Base-by-base conservation (phyloP, 2,329 filamentous ascomycete species). In the Botryotinia convoluta region DNA sequence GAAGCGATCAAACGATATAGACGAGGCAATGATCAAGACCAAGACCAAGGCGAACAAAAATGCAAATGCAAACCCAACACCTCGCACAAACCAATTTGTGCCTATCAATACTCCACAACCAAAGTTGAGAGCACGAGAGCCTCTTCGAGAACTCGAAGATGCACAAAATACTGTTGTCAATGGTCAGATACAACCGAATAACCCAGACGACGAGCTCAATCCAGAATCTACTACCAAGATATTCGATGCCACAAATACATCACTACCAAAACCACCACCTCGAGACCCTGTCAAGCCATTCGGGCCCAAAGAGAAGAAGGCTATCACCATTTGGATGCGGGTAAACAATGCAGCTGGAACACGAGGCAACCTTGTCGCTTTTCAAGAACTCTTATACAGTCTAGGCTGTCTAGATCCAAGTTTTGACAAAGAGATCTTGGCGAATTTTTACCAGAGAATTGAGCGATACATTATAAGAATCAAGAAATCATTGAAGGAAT, bases 401-500 rank as follows among this genome's bases (percentile, higher is more conserved):
- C 35, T 69, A 57, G 65, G 65, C 3, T 69, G 65, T 7, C 37
- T 57, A 8, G 16, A 69, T 18, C 65, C 65, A 14, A 69, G 65
- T 69, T 69, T 69, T 12, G 48, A 69, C 51, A 22, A 29, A 10
- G n/a, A 59, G 18, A 42, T n/a, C n/a, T 26, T 57, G 35, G 22
- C 14, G 7, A 69, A 32, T 9, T 59, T 69, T 16, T 1, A 32
- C 3, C 37, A 32, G 14, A 35, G 45, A 1, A 8, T 42, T 0
- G 37, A 69, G 18, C 48, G 35, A n/a, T 32, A 8, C 48, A 57
- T 69, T 59, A 5, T 20, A 4, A 45, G 54, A 22, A 63, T 44
- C 14, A 70, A 70, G 54, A 61, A 45, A 48, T 42, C 29, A 14
- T 32, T 70, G 12, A 70, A 48, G 16, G 54, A 63, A 22, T 70